Evolutionary conservation across 2,329 filamentous ascomycete genomes (phyloP).

Genomic region (Neonectria coccinea): DNA sequence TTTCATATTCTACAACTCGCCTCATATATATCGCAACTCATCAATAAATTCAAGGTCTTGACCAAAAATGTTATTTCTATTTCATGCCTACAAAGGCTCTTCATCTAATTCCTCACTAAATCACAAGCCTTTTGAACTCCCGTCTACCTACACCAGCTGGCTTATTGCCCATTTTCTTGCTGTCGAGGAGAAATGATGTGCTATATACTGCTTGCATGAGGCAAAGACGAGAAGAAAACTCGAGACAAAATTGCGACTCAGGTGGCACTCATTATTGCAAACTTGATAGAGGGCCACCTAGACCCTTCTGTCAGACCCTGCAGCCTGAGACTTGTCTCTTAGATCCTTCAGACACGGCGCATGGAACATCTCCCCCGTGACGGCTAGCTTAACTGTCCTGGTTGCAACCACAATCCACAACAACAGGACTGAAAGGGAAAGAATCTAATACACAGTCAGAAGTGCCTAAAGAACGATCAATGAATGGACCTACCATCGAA

Average conservation of each 20-base stretch:
- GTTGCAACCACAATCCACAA: slow-evolving; percentile 57
- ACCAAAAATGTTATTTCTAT: not conserved
- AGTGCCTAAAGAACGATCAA: not conserved
- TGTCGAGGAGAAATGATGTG: not conserved
- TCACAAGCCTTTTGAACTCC: not conserved
- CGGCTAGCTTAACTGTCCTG: slow-evolving; percentile 53
- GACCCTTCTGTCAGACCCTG: slow-evolving; percentile 44
- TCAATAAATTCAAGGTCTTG: not conserved
- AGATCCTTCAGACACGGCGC: slow-evolving; percentile 58
- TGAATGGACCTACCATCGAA: slow-evolving; percentile 48
- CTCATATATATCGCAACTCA: too few relatives aligned
- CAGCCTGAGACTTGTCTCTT: slow-evolving; percentile 48
- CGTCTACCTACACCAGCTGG: too few relatives aligned
- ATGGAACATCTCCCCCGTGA: slow-evolving; percentile 58
- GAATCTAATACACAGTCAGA: slow-evolving; percentile 48
- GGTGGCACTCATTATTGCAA: not conserved
- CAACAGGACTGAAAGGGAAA: slow-evolving; percentile 55
- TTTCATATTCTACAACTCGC: not conserved
- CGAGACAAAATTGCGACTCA: not conserved
- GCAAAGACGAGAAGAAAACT: not conserved
- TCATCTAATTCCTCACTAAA: not conserved
- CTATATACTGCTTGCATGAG: not conserved
- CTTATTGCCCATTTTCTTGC: not conserved
- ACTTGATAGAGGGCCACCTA: slow-evolving; percentile 24
- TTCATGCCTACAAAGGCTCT: not conserved